Percentiles rank a stretch among this genome's conserved stretches.
Evolutionary conservation across 2,329 filamentous ascomycete species (phyloP).

Genomic region (Fusarium sarcochroum): DNA sequence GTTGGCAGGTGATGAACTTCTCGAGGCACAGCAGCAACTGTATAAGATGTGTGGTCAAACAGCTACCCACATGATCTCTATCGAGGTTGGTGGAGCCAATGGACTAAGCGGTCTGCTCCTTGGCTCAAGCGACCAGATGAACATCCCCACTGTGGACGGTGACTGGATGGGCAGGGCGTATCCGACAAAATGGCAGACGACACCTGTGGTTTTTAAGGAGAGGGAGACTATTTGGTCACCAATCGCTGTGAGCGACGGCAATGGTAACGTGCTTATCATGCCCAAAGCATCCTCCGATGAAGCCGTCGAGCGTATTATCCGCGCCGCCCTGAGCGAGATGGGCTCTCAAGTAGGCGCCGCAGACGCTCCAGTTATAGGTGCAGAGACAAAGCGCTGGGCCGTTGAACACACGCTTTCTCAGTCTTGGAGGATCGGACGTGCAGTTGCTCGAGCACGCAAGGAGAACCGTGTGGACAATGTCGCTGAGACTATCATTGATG

Average conservation of each 20-base stretch:
- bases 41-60: constrained; percentile 63
- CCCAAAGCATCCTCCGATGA: constrained; percentile 61
- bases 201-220: constrained; percentile 66
- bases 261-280: constrained; percentile 66
- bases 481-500: constrained; percentile 70
- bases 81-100: constrained; percentile 78
- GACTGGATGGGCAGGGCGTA: constrained; percentile 72
- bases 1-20: constrained; percentile 69
- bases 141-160: constrained; percentile 66
- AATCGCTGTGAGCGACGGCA: constrained; percentile 65
- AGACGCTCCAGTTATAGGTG: constrained; percentile 63
- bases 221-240: constrained; percentile 61
- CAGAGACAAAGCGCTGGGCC: constrained; percentile 65
- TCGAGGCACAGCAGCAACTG: constrained; percentile 65
- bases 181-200: constrained; percentile 69
- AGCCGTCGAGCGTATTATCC: constrained; percentile 64
- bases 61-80: constrained; percentile 70
- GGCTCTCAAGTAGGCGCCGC: constrained; percentile 66
- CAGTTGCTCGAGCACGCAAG: constrained; percentile 65
- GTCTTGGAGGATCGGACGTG: constrained; percentile 72
- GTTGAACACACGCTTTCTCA: constrained; percentile 68
- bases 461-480: constrained; percentile 67
- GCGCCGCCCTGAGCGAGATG: constrained; percentile 68
- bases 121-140: constrained; percentile 66
- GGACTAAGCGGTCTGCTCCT: constrained; percentile 71